A percentile compares a stretch with the other conserved stretches of the same genome.
Conservation (phyloP, 805 yeast genomes). For the Yamadazyma tumulicola region DNA sequence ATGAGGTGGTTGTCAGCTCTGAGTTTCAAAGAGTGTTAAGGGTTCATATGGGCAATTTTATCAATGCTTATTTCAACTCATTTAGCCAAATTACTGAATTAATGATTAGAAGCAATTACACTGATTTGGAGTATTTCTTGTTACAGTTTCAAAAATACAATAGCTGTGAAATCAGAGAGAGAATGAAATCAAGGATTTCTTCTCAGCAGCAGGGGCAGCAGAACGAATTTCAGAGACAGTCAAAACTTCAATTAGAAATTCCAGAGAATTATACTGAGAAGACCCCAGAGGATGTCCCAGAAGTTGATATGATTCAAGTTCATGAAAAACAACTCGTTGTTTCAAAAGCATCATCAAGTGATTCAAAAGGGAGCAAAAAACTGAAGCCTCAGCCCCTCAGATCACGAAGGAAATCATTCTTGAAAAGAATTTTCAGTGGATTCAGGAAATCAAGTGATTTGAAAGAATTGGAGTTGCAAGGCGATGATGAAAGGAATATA, state of each 20-base stretch:
- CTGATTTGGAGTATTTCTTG: conserved; percentile 11
- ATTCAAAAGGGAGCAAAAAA: not conserved
- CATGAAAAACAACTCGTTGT: not conserved
- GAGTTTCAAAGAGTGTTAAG: conserved; percentile 20
- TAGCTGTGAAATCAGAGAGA: conserved; percentile 11
- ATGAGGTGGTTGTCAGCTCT: conserved; percentile 19
- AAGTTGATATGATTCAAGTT: conserved; percentile 1
- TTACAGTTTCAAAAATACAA: conserved; percentile 9
- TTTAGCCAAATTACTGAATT: conserved; percentile 18
- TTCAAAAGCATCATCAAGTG: not conserved
- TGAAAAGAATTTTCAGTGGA: conserved; percentile 9
- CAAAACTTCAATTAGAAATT: not conserved
- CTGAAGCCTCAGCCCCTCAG: conserved; percentile 1
- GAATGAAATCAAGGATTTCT: conserved; percentile 11
- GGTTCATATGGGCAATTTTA: conserved; percentile 19
- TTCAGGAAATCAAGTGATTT: conserved; percentile 7
- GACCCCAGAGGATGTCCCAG: conserved; percentile 2
- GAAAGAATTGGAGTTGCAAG: conserved; percentile 8
- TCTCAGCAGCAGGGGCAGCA: conserved; percentile 5
- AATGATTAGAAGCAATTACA: conserved; percentile 17
- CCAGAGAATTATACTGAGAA: not conserved
- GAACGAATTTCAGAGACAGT: not conserved
- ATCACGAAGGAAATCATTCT: conserved; percentile 10
- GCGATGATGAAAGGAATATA: too few relatives aligned
- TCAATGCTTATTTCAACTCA: conserved; percentile 21